A percentile compares a stretch with the other conserved stretches of the same genome.
phyloP scores from a whole-genome alignment of 768 basidiomycete genomes.

The Tricholomella constricta region DNA sequence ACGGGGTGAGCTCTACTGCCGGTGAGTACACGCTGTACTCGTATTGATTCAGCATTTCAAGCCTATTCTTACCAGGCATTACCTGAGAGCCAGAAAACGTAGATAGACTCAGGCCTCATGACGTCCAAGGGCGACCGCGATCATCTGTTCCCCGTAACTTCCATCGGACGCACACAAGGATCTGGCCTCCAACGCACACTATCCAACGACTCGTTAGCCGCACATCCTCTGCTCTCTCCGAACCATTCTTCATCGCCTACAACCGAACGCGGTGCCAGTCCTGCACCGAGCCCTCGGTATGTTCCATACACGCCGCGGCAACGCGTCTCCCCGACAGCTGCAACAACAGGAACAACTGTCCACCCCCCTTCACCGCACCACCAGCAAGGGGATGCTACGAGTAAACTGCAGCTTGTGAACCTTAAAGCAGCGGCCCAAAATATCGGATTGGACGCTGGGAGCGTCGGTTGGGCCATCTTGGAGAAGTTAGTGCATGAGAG shows the following conservation, averaged over 20 bases:
- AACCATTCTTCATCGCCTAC: slow-evolving; percentile 31
- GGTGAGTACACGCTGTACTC: background rate
- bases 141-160: slow-evolving; percentile 49
- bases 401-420: slow-evolving; percentile 69
- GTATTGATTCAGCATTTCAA: background rate
- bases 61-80: background rate
- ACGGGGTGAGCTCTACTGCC: background rate
- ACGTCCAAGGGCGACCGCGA: slow-evolving; percentile 35
- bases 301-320: slow-evolving; percentile 80
- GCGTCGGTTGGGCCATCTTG: slow-evolving; percentile 76
- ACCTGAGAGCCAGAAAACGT: no score
- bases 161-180: slow-evolving; percentile 55
- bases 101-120: slow-evolving; percentile 34
- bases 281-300: slow-evolving; percentile 47
- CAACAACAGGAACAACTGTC: slow-evolving; percentile 53
- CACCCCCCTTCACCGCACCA: slow-evolving; percentile 47
- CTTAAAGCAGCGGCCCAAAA: slow-evolving; percentile 72
- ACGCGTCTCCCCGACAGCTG: slow-evolving; percentile 45
- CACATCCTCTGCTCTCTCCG: slow-evolving; percentile 67
- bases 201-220: slow-evolving; percentile 56
- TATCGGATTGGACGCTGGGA: slow-evolving; percentile 63
- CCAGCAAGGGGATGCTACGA: slow-evolving; percentile 60
- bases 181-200: slow-evolving; percentile 40
- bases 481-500: slow-evolving; percentile 60
- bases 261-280: slow-evolving; percentile 24